Conservation (phyloP, 2,329 filamentous ascomycete genomes). For the Ophiostoma sp. region DNA sequence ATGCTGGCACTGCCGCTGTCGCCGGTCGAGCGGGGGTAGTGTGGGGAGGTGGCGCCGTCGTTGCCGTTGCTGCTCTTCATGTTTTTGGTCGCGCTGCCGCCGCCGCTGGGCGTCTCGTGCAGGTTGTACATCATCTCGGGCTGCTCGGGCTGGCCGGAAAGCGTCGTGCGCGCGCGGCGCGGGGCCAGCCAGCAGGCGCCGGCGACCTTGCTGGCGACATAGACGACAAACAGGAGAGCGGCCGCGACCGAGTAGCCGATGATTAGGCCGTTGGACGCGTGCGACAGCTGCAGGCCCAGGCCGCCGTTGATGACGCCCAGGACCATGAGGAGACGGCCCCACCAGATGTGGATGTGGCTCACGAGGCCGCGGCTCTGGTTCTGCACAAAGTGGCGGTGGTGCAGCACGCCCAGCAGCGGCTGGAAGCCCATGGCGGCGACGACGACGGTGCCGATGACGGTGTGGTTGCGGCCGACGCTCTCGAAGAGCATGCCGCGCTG, state of each 20-base stretch:
- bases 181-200: slow-evolving; percentile 8
- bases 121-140: slow-evolving; percentile 12
- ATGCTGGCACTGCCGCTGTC: slow-evolving; percentile 6
- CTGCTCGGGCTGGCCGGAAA: slow-evolving; percentile 3
- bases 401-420: slow-evolving; percentile 52
- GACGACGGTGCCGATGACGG: slow-evolving; percentile 52
- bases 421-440: slow-evolving; percentile 52
- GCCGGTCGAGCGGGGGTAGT: neutral
- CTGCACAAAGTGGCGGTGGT: slow-evolving; percentile 51
- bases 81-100: too few relatives aligned
- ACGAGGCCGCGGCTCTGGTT: slow-evolving; percentile 45
- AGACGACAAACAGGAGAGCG: slow-evolving; percentile 44
- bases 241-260: slow-evolving; percentile 54
- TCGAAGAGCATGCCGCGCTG: slow-evolving; percentile 28
- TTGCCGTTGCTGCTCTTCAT: neutral
- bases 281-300: slow-evolving; percentile 51
- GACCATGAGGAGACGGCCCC: slow-evolving; percentile 52
- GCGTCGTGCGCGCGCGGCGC: neutral
- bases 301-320: slow-evolving; percentile 61
- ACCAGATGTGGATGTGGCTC: slow-evolving; percentile 58
- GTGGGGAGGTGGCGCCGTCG: neutral
- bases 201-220: slow-evolving; percentile 37
- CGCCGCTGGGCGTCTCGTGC: neutral
- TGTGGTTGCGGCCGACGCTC: slow-evolving; percentile 40
- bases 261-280: slow-evolving; percentile 38